Evolutionary conservation across 2,329 filamentous ascomycete species (phyloP), one percentile per base, ranked within the genome.

Genomic region (Colletotrichum chlorophyti): DNA sequence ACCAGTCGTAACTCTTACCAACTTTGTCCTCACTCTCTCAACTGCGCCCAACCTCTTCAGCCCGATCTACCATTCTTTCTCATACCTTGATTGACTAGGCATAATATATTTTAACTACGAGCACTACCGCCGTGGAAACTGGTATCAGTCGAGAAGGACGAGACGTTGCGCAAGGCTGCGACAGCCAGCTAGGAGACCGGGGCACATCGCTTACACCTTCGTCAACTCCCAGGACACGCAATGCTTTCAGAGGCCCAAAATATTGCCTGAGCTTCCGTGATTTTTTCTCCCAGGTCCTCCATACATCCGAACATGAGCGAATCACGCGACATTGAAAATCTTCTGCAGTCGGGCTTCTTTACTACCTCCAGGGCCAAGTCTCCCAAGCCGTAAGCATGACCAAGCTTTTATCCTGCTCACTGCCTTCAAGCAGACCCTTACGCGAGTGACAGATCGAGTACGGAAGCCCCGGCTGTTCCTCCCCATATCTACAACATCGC

Each of bases 311-410:
- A 63, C 43, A 81, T 81, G 79, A 74, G 71, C 53, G 75, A 77
- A 54, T 69, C 70, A 53, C 65, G 75, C 50, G 74, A 80, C 63
- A 76, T 83, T 34, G 71, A 81, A 38, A 73, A 74, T 61, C 69
- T 82, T 60, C 73, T 84, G 32, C 70, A 77, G 63, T 79, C 78
- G 64, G 81, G 81, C 51, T 80, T 78, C 55, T 84, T 80, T 67
- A 79, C 73, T 62, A 81, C 79, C 27, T 76, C 79, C 8, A 75
- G 80, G 62, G 73, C 75, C 32, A 73, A 68, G 61, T 73, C 68
- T 51, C 71, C 73, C 34, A 65, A 66, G 45, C 66, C 65, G 73
- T 76, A 69, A 66, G 72, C 63, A 24, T 34, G 21, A 9, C 40
- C 29, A 26, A 24, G 11, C 38, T 12, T 12, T 15, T 34, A 43